Percentiles rank a stretch among this genome's conserved stretches.
Conservation (phyloP, 177 flowering plant genomes). For the Vitis hybrid region DNA sequence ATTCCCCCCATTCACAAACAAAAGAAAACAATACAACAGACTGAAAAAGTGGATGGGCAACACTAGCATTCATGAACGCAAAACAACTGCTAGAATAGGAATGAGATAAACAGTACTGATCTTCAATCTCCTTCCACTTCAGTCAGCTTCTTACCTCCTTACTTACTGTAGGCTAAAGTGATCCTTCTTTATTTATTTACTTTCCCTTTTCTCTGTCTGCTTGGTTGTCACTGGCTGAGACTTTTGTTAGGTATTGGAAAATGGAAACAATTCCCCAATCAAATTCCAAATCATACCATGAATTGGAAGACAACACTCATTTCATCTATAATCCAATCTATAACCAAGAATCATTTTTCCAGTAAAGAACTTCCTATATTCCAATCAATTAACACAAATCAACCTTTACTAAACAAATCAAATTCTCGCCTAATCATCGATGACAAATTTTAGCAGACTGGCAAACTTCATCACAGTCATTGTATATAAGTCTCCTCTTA, state of each 20-base stretch:
- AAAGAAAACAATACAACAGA: conserved; percentile 9
- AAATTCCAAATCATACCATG: conserved; percentile 13
- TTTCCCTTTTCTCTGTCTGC: conserved; percentile 16
- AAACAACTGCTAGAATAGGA: conserved; percentile 18
- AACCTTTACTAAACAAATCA: background rate
- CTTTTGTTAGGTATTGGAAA: conserved; percentile 32
- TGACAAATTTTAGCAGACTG: conserved; percentile 17
- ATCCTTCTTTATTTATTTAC: conserved; percentile 19
- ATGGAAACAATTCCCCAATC: conserved; percentile 20
- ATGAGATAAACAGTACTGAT: conserved; percentile 16
- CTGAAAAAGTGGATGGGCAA: conserved; percentile 20
- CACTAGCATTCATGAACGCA: conserved; percentile 18
- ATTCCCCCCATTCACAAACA: conserved; percentile 1
- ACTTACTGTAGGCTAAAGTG: conserved; percentile 27
- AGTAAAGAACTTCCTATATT: conserved; percentile 4
- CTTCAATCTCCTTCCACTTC: conserved; percentile 24
- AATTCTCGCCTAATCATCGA: background rate
- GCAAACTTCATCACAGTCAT: conserved; percentile 22
- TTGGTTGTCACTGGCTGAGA: conserved; percentile 27
- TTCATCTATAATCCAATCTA: conserved; percentile 21
- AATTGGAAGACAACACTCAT: conserved; percentile 24
- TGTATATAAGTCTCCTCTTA: conserved; percentile 45
- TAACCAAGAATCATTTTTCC: conserved; percentile 17
- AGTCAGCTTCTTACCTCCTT: conserved; percentile 23
- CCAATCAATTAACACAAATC: conserved; percentile 17